Percentiles rank a stretch among this genome's conserved stretches.
Conservation (phyloP, 73 alveolate species). For the Breviolum minutum region DNA sequence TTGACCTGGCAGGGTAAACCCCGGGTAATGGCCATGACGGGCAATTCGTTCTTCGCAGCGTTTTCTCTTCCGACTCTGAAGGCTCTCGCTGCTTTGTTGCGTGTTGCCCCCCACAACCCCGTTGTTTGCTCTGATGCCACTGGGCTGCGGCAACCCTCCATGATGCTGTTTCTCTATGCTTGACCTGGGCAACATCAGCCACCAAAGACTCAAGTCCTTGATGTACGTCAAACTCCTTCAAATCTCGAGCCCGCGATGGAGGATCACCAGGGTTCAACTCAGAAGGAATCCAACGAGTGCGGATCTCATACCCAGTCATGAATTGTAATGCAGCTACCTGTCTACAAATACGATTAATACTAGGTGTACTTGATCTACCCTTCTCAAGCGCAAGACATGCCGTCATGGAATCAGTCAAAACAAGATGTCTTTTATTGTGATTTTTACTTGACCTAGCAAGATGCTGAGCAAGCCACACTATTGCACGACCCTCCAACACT, state of each 20-base stretch:
- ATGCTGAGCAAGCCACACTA: not conserved
- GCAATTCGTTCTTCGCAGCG: not conserved
- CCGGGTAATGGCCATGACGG: not conserved
- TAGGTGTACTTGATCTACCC: constrained; percentile 5
- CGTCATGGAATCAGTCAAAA: not conserved
- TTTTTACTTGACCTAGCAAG: not conserved
- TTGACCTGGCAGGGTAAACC: not conserved
- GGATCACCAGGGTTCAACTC: constrained; percentile 43
- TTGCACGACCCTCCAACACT: constrained; percentile 28
- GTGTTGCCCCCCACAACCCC: not conserved
- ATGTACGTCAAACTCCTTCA: not conserved
- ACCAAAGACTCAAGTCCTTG: not conserved
- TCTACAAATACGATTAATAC: not conserved
- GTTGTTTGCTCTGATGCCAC: not conserved
- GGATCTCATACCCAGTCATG: not conserved
- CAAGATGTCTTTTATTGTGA: not conserved
- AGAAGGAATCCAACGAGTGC: constrained; percentile 33
- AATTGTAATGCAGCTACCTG: constrained; percentile 9
- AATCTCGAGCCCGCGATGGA: constrained; percentile 8
- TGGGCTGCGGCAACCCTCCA: not conserved
- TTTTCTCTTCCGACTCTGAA: too few species aligned
- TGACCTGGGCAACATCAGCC: not conserved
- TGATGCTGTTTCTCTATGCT: not conserved
- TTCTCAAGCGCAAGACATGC: not conserved
- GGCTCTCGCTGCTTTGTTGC: not conserved